Base-by-base conservation (phyloP, 1,284 basidiomycete species). In the Schizopora paradoxa region DNA sequence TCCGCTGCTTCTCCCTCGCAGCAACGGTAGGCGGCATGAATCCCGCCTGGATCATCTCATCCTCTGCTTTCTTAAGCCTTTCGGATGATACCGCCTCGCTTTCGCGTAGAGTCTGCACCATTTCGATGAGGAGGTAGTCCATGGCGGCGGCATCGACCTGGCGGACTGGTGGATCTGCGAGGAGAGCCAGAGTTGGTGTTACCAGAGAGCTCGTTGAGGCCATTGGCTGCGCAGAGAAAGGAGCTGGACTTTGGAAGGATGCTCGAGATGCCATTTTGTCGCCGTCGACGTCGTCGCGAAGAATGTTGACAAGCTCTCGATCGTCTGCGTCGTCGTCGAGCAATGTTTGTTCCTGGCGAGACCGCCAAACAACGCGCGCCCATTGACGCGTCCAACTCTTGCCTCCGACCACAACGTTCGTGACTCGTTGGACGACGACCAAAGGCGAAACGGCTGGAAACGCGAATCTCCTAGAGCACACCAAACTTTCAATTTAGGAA, bases 121-220 rank as follows among this genome's bases (percentile, higher is more conserved):
- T 74, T 58, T 88, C 85, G 46, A 92, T 91, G 39, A 92, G 67
- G 54, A 96, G 82, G 62, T 91, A 91, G 55, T 89, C 85, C 68
- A 92, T 83, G 1, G 79, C 79, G 8, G 83, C 76, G 27, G 73
- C 79, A 62, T 94, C 91, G 51, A 95, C 68, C 38, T 76, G 67
- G 14, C 70, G 70, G 6, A 60, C 59, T 16, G 80, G 75, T 0
- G 81, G 77, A 47, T 86, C 82, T 0, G 82, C 75, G 13, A 86
- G 67, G 1, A 69, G 60, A 16, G 72, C 64, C 3, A 86, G 66
- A 18, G 60, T 65, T 13, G 61, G 58, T 5, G 54, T 53, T 19
- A 61, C 59, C 29, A 66, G 54, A 7, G 69, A 57, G 56, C 58
- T 59, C 14, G 69, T 61, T 18, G 62, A 61, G 29, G 44, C 44